Percentiles rank a stretch among this genome's conserved stretches.
Conservation (phyloP, 257 asterid species). For the Solanum sitiens region DNA sequence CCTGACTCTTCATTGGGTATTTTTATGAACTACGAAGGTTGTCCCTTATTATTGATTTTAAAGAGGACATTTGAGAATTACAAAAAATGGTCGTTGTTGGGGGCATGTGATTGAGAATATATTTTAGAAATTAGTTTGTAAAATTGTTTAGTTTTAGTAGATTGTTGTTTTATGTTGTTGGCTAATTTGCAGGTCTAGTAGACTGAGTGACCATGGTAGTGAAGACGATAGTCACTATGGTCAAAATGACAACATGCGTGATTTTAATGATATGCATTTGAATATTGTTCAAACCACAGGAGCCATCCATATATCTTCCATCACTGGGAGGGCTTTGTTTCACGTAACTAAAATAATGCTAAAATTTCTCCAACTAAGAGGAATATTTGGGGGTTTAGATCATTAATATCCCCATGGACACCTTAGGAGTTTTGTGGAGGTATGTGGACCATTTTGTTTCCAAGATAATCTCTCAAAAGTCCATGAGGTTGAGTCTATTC, state of each 20-base stretch:
- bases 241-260: not conserved
- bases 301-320: not conserved
- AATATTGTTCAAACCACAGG: no score
- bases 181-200: not conserved
- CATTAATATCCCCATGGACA: not conserved
- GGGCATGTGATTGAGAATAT: not conserved
- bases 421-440: not conserved
- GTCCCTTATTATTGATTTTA: not conserved
- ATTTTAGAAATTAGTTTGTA: no score
- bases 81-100: not conserved
- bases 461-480: not conserved
- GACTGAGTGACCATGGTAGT: not conserved
- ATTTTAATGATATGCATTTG: not conserved
- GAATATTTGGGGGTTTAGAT: not conserved
- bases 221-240: not conserved
- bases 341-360: not conserved
- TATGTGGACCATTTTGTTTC: not conserved
- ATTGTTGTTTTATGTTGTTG: not conserved
- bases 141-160: not conserved
- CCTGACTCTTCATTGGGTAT: not conserved
- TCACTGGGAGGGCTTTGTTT: not conserved
- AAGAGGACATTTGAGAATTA: no score
- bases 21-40: not conserved
- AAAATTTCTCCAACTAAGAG: no score
- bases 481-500: no score